phyloP scores from a whole-genome alignment of 371 early-diverging fungal genomes.

The Mortierella polycephala region DNA sequence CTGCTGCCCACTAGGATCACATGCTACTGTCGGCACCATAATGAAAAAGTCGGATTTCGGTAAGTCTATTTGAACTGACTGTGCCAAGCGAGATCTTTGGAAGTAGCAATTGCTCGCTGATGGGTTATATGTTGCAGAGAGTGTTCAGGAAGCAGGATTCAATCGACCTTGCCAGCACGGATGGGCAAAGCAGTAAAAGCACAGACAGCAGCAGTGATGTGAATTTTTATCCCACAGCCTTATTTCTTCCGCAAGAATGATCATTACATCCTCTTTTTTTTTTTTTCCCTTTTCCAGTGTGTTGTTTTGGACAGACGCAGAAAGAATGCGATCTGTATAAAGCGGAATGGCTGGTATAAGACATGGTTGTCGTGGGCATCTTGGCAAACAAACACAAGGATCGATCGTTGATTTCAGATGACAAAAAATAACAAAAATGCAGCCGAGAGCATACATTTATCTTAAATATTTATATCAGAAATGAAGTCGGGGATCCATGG shows the following conservation, averaged over 20 bases:
- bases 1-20: slow-evolving; percentile 79
- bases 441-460: background rate
- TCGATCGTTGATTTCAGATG: slow-evolving; percentile 21
- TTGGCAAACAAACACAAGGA: slow-evolving; percentile 37
- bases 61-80: slow-evolving; percentile 17
- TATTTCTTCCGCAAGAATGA: no score
- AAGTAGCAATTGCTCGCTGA: background rate
- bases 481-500: slow-evolving; percentile 3
- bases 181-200: no score
- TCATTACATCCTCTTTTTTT: background rate
- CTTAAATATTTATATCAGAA: background rate
- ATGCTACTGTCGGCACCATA: slow-evolving; percentile 83
- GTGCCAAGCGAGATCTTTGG: no score
- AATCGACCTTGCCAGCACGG: no score
- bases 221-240: no score
- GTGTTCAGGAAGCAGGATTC: background rate
- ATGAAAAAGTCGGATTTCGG: slow-evolving; percentile 75
- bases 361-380: background rate
- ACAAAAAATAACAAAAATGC: slow-evolving; percentile 5
- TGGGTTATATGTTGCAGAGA: background rate
- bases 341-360: background rate
- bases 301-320: no score
- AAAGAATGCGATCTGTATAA: background rate
- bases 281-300: no score
- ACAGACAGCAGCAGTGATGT: no score